phyloP scores from a whole-genome alignment of 2,329 filamentous ascomycete genomes.

The Ophiobolus disseminans region DNA sequence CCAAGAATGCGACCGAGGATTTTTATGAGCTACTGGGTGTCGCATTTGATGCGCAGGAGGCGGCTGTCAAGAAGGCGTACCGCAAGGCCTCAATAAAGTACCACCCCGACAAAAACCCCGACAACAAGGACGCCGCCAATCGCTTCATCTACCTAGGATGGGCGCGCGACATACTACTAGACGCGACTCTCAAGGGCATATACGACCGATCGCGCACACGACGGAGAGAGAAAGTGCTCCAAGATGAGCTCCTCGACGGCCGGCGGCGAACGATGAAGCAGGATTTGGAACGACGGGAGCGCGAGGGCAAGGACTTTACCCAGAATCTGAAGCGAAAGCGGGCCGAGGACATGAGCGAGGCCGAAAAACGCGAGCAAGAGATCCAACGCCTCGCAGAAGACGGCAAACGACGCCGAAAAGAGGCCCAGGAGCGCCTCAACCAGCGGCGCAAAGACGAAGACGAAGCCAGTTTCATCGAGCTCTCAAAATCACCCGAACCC shows the following conservation, averaged over 20 bases:
- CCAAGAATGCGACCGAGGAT: constrained; percentile 59
- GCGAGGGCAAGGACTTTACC: constrained; percentile 49
- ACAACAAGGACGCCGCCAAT: constrained; percentile 67
- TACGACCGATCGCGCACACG: constrained; percentile 82
- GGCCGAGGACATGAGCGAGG: constrained; percentile 55
- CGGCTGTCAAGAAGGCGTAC: constrained; percentile 84
- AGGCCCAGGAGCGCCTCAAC: constrained; percentile 60
- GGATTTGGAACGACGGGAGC: constrained; percentile 81
- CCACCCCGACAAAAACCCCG: constrained; percentile 87
- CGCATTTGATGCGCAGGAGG: constrained; percentile 67
- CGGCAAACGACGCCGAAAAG: constrained; percentile 62
- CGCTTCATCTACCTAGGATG: constrained; percentile 87
- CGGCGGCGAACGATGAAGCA: constrained; percentile 80
- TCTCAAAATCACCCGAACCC: constrained; percentile 26
- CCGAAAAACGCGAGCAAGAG: constrained; percentile 66
- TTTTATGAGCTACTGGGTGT: constrained; percentile 80
- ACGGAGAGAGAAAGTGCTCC: constrained; percentile 70
- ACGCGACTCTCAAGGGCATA: constrained; percentile 71
- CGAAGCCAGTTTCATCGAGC: constrained; percentile 40
- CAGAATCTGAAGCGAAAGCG: constrained; percentile 51
- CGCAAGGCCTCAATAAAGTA: constrained; percentile 85
- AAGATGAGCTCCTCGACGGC: constrained; percentile 76
- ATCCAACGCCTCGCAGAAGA: constrained; percentile 55
- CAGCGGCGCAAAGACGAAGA: constrained; percentile 61
- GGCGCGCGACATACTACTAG: constrained; percentile 82